Percentiles rank a stretch among this genome's conserved stretches.
These are phyloP conservation scores for Pecoramyces ruminantium DNA, from an alignment of 192 early-diverging fungal genomes.

Conservation along the genomic window DNA sequence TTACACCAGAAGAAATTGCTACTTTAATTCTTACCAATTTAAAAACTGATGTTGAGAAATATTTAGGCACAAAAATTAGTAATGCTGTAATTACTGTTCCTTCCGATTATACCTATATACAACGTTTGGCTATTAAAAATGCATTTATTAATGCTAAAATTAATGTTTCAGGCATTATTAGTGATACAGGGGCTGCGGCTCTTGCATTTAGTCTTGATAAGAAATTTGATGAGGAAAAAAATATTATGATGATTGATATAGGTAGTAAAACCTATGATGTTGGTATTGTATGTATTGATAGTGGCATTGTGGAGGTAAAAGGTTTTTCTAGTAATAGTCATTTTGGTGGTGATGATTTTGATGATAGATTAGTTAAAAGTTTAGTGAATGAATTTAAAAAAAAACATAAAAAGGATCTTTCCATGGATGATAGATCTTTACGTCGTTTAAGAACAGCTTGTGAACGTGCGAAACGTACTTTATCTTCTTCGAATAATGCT, in stretches of 20 bases:
- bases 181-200: constrained; percentile 97
- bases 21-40: constrained; percentile 95
- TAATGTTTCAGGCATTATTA: constrained; percentile 98
- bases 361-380: constrained; percentile 93
- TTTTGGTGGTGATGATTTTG: constrained; percentile 98
- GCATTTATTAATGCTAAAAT: constrained; percentile 86
- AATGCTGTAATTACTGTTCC: constrained; percentile 96
- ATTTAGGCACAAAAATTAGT: constrained; percentile 60
- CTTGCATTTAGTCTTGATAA: constrained; percentile 98
- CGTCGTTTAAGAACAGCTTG: constrained; percentile 91
- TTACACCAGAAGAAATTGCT: constrained; percentile 91
- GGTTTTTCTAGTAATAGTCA: constrained; percentile 96
- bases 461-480: constrained; percentile 93
- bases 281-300: constrained; percentile 86
- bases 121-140: constrained; percentile 99
- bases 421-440: constrained; percentile 72
- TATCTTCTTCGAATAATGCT: constrained; percentile 84
- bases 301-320: constrained; percentile 95
- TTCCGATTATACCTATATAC: constrained; percentile 95
- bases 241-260: constrained; percentile 93
- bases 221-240: constrained; percentile 71
- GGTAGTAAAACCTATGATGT: constrained; percentile 97
- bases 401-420: constrained; percentile 91
- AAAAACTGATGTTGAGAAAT: constrained; percentile 86
- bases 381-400: constrained; percentile 91